phyloP scores from a whole-genome alignment of 73 alveolate species.

The Tetrahymena malaccensis region DNA sequence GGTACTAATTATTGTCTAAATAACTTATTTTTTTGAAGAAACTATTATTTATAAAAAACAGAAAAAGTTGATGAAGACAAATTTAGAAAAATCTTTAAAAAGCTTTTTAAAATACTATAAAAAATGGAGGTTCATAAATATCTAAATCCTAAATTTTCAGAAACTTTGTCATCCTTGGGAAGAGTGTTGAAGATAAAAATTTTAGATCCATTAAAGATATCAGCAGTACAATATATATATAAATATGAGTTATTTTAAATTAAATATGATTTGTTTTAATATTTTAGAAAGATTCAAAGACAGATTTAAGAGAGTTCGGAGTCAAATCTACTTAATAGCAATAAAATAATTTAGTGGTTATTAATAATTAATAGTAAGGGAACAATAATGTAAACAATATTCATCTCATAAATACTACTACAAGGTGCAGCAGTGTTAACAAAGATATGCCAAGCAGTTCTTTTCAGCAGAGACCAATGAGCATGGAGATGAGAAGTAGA shows the following conservation, averaged over 20 bases:
- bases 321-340: not conserved
- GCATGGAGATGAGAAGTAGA: not conserved
- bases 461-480: not conserved
- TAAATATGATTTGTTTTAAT: too few relatives aligned
- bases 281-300: not conserved
- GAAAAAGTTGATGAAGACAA: not conserved
- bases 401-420: not conserved
- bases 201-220: not conserved
- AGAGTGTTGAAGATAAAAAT: not conserved
- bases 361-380: not conserved
- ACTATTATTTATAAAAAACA: not conserved
- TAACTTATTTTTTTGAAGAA: too few relatives aligned
- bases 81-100: not conserved
- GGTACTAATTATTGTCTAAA: not conserved
- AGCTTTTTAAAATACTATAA: not conserved
- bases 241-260: too few relatives aligned
- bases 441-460: not conserved
- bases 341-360: not conserved
- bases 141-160: not conserved
- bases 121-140: not conserved
- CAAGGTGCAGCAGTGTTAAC: not conserved
- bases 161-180: not conserved
- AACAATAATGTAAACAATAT: not conserved
- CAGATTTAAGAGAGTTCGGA: not conserved
- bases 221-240: not conserved